A percentile compares a stretch with the other conserved stretches of the same genome.
phyloP scores from a whole-genome alignment of 2,329 filamentous ascomycete species.

The Alternaria triticina region DNA sequence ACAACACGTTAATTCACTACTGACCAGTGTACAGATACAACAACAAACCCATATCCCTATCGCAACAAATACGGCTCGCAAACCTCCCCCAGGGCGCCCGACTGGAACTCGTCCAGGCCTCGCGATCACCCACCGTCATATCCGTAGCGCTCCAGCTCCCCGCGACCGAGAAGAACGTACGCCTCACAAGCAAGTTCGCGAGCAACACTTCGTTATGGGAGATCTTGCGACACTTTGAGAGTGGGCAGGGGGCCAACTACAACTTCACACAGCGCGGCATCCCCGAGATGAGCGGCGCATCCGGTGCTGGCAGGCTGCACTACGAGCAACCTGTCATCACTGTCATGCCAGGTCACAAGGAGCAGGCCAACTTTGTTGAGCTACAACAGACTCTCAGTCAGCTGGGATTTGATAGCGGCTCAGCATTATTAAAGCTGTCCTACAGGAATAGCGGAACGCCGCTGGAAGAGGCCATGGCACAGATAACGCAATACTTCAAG shows the following conservation, averaged over 20 bases:
- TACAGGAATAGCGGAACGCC: conserved; percentile 80
- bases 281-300: conserved; percentile 64
- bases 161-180: conserved; percentile 55
- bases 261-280: conserved; percentile 86
- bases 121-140: conserved; percentile 83
- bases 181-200: conserved; percentile 83
- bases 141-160: conserved; percentile 89
- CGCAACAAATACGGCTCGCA: conserved; percentile 80
- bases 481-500: conserved; percentile 80
- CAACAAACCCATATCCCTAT: conserved; percentile 85
- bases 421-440: conserved; percentile 75
- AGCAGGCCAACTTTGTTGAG: conserved; percentile 77
- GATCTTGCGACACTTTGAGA: conserved; percentile 88
- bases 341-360: conserved; percentile 73
- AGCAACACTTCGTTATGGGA: conserved; percentile 90
- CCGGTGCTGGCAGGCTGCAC: conserved; percentile 74
- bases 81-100: conserved; percentile 86
- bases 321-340: conserved; percentile 88
- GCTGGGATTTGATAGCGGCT: conserved; percentile 85
- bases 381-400: conserved; percentile 89
- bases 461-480: conserved; percentile 81
- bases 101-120: conserved; percentile 86
- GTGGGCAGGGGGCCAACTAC: conserved; percentile 53
- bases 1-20: neutral
- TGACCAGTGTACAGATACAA: conserved; percentile 55